These are phyloP conservation scores for Leishmania aethiopica DNA, from an alignment of 208 protist species.

Conservation along the genomic window DNA sequence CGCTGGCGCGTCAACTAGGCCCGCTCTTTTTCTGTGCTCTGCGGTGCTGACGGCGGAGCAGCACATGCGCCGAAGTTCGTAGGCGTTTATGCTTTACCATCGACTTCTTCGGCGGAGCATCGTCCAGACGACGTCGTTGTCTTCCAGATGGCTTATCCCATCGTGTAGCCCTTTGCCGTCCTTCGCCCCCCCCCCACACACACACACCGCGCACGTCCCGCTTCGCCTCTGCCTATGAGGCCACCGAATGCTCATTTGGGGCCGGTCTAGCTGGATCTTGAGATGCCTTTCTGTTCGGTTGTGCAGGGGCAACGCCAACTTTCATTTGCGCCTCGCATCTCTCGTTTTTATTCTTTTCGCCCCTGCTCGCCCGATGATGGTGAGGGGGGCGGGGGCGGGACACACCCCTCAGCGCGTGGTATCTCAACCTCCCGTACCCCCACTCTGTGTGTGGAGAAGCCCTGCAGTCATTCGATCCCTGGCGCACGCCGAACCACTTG, in stretches of 20 bases:
- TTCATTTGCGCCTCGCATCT: not conserved
- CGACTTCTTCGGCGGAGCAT: not conserved
- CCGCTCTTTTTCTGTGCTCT: not conserved
- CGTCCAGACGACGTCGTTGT: not conserved
- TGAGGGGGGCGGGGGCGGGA: not conserved
- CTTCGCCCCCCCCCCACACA: no score
- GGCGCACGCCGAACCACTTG: not conserved
- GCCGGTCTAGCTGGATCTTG: not conserved
- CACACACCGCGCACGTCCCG: not conserved
- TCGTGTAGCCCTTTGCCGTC: no score
- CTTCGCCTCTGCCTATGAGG: not conserved
- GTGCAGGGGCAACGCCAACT: not conserved
- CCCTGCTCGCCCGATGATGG: not conserved
- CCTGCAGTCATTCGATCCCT: not conserved
- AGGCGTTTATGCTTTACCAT: not conserved
- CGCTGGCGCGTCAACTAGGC: conserved; percentile 87
- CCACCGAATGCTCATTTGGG: not conserved
- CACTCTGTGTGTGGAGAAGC: not conserved
- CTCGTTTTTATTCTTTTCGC: not conserved
- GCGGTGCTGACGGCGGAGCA: not conserved
- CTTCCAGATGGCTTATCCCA: not conserved
- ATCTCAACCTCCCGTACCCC: not conserved
- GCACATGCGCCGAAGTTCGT: not conserved
- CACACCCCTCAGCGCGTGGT: not conserved
- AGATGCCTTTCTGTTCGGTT: not conserved